These are phyloP conservation scores for Protomyces lactucae-debilis DNA, from an alignment of 1,139 yeast species.

Conservation along the genomic window DNA sequence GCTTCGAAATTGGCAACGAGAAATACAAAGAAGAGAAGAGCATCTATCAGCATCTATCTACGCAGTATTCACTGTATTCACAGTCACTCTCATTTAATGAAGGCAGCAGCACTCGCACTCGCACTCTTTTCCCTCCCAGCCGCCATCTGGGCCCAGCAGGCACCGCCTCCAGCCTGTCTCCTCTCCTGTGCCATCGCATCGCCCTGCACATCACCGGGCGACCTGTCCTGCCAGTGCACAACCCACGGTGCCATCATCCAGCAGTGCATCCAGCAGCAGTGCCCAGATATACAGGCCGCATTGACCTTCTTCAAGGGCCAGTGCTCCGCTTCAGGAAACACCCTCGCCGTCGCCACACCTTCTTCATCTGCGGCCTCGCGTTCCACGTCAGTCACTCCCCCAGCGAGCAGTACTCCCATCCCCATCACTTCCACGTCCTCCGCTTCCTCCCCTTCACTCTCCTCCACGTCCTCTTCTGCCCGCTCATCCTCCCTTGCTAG, in stretches of 20 bases:
- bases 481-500: constrained; percentile 46
- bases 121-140: neutral
- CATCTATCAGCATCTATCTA: too few relatives aligned
- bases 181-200: neutral
- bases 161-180: neutral
- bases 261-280: neutral
- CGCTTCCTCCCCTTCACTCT: too few relatives aligned
- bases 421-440: constrained; percentile 63
- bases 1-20: too few relatives aligned
- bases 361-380: constrained; percentile 70
- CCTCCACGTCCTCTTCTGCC: neutral
- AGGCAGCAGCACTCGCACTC: neutral
- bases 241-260: neutral
- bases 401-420: constrained; percentile 53
- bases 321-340: neutral
- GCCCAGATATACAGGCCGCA: neutral
- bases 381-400: constrained; percentile 71
- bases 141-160: neutral
- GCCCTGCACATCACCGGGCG: neutral
- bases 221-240: neutral
- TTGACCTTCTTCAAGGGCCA: neutral
- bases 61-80: too few relatives aligned
- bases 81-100: neutral
- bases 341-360: constrained; percentile 37
- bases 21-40: too few relatives aligned